Evolutionary conservation across 768 basidiomycete genomes (phyloP).

Genomic region (Saitozyma sp.): DNA sequence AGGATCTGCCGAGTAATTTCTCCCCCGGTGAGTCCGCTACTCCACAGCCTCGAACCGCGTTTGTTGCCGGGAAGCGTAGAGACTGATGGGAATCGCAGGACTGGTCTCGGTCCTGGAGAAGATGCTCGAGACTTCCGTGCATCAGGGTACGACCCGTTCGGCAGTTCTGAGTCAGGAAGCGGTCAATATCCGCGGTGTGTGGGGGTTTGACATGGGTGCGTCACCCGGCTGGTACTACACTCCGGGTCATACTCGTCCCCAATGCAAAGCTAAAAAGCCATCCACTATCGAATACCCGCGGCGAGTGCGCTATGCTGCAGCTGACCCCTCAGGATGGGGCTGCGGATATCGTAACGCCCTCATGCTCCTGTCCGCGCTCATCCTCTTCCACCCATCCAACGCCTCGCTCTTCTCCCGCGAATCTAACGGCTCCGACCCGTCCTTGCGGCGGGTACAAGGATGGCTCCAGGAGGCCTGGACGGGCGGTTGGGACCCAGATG

Average conservation of each 20-base stretch:
- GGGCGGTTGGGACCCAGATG: conserved; percentile 71
- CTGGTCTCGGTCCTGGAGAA: conserved; percentile 32
- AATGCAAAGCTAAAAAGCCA: neutral
- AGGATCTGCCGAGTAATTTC: conserved; percentile 37
- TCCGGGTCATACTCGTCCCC: neutral
- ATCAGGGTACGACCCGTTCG: conserved; percentile 26
- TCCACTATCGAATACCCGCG: neutral
- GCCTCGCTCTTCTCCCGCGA: conserved; percentile 26
- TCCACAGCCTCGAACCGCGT: neutral
- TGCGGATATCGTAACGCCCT: conserved; percentile 55
- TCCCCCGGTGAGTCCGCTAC: conserved; percentile 35
- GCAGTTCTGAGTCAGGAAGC: conserved; percentile 42
- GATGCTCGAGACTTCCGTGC: conserved; percentile 16
- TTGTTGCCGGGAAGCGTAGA: neutral
- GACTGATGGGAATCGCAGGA: conserved; percentile 8
- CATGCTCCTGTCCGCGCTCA: conserved; percentile 42
- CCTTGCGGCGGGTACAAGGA: conserved; percentile 70
- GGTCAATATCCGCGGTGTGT: conserved; percentile 38
- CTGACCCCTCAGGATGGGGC: conserved; percentile 36
- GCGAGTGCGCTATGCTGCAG: neutral
- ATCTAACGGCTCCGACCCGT: conserved; percentile 58
- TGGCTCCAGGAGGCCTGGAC: conserved; percentile 84
- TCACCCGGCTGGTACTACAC: neutral
- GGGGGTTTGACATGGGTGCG: conserved; percentile 45
- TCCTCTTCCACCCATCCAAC: conserved; percentile 23